phyloP scores from a whole-genome alignment of 208 protist genomes.

The Trypanosoma grayi region DNA sequence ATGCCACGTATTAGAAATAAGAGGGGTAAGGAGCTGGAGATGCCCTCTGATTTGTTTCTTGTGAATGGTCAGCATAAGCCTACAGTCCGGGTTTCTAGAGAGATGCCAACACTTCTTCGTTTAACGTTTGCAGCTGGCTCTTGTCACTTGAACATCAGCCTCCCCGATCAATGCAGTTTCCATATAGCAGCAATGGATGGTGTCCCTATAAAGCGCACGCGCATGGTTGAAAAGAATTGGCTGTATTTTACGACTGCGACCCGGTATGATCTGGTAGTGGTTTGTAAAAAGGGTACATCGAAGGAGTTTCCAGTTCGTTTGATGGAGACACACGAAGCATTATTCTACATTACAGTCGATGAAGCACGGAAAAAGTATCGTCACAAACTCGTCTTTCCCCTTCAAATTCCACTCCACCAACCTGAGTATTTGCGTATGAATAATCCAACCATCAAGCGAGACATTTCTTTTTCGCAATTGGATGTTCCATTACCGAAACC shows the following conservation, averaged over 20 bases:
- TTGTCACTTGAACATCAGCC: constrained; percentile 69
- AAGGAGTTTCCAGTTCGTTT: constrained; percentile 44
- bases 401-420: constrained; percentile 34
- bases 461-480: constrained; percentile 74
- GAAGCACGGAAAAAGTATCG: not conserved
- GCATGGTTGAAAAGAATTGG: constrained; percentile 40
- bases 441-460: constrained; percentile 24
- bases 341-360: constrained; percentile 51
- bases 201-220: constrained; percentile 48
- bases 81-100: constrained; percentile 37
- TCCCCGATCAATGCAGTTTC: constrained; percentile 59
- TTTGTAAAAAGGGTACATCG: constrained; percentile 37
- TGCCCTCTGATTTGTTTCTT: constrained; percentile 73
- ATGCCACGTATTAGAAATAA: constrained; percentile 45
- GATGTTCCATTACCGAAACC: constrained; percentile 29
- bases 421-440: constrained; percentile 48
- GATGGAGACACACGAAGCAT: constrained; percentile 22
- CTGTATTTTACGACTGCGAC: constrained; percentile 84
- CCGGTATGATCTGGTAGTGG: constrained; percentile 41
- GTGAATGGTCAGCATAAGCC: constrained; percentile 86
- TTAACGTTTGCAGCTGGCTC: constrained; percentile 74
- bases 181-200: constrained; percentile 67
- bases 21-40: constrained; percentile 28
- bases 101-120: constrained; percentile 52
- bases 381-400: constrained; percentile 33